A percentile compares a stretch with the other conserved stretches of the same genome.
Conservation (phyloP, 2,329 filamentous ascomycete genomes). For the Herpotrichia juniperi region DNA sequence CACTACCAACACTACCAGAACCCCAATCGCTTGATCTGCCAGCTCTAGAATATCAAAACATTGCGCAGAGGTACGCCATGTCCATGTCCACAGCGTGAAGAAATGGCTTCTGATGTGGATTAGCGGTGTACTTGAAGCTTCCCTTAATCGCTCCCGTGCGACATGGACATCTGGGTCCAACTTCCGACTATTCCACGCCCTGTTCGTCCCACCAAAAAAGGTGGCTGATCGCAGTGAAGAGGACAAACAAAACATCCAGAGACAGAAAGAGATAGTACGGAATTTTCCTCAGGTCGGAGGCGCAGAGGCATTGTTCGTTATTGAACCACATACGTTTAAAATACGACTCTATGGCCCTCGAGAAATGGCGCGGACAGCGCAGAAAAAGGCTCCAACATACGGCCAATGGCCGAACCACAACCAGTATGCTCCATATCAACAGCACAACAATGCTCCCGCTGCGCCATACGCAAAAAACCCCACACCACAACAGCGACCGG, state of each 20-base stretch:
- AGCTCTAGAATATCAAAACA: constrained; percentile 71
- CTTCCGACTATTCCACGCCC: constrained; percentile 46
- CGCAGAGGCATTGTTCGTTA: constrained; percentile 67
- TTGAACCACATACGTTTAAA: constrained; percentile 81
- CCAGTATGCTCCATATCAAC: constrained; percentile 19
- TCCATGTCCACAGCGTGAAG: neutral
- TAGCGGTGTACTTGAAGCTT: constrained; percentile 74
- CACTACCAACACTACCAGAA: constrained; percentile 72
- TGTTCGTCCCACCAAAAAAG: constrained; percentile 45
- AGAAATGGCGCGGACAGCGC: constrained; percentile 28
- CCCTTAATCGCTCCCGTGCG: constrained; percentile 73
- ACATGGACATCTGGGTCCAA: constrained; percentile 45
- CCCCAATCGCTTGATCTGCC: constrained; percentile 70
- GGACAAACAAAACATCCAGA: constrained; percentile 60
- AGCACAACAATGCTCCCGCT: constrained; percentile 29
- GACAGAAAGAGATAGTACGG: constrained; percentile 61
- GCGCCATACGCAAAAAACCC: constrained; percentile 31
- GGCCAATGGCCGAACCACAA: constrained; percentile 43
- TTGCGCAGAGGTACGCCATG: constrained; percentile 69
- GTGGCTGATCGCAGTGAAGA: constrained; percentile 68
- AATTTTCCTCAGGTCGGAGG: constrained; percentile 44
- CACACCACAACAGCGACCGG: constrained; percentile 33
- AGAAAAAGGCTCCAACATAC: constrained; percentile 39
- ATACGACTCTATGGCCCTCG: constrained; percentile 53
- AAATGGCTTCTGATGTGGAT: constrained; percentile 51